Base-by-base conservation (phyloP, 495 filamentous ascomycete species). In the Endocarpon pusillum region DNA sequence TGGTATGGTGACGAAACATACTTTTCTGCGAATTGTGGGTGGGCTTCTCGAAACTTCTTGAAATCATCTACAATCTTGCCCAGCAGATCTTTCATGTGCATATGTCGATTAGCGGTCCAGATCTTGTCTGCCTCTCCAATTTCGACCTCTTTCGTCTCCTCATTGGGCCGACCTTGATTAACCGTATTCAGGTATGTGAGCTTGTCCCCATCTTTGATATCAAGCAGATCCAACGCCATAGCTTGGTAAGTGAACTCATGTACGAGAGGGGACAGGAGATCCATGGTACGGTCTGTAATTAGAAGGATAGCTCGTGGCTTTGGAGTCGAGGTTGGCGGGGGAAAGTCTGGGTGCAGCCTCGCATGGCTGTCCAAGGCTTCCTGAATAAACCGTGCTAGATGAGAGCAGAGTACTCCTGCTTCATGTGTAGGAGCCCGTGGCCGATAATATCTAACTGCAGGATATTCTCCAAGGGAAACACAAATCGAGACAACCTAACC, bases 201-300 rank as follows among this genome's bases (percentile, higher is more conserved):
- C 49, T 86, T 93, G 28, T 92, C 82, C 9, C 71, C 71, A 35
- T 97, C 89, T 37, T 79, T 71, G 33, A 97, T 78, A 0, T 78
- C 78, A 4, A 97, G 59, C 18, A 97, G 54, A 53, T 97, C 89
- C 49, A 93, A 81, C 12, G 81, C 84, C 87, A 97, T 96, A 19
- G 87, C 82, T 53, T 96, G 89, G 49, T 94, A 97, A 7, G 91
- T 96, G 47, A 97, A 96, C 46, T 97, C 89, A 53, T 97, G 89
- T 7, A 96, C 35, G 7, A 94, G 48, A 4, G 89, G 91, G 12
- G 89, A 69, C 49, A 75, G 71, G 1, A 94, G 46, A 50, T 97
- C 89, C 76, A 96, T 83, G 8, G 84, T 81, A 35, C 89, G 70
- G 57, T 97, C 89, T 1, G 81, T 78, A 33, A 97, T 78, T 42